These are phyloP conservation scores for Chrysophaeum taylorii DNA, from an alignment of 352 stramenopile genomes.

Conservation along the genomic window DNA sequence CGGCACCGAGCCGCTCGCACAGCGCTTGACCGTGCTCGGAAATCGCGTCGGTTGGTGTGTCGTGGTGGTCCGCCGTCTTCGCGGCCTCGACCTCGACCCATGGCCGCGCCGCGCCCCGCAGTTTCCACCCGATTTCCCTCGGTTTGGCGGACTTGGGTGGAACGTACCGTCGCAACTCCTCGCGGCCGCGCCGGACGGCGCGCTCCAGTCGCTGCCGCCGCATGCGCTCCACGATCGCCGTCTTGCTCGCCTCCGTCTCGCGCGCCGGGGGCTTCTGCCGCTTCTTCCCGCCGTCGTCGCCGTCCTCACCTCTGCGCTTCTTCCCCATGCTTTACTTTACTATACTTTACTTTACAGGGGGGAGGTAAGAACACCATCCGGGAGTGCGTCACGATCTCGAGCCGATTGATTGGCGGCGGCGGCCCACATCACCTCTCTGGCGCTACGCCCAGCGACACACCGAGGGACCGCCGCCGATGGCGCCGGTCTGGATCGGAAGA, in stretches of 20 bases:
- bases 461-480: too few species aligned
- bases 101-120: conserved; percentile 10
- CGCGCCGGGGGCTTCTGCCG: too few species aligned
- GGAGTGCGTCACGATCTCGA: too few species aligned
- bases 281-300: too few species aligned
- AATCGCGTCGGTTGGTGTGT: not conserved
- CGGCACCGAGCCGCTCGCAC: not conserved
- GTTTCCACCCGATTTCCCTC: not conserved
- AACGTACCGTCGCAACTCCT: not conserved
- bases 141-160: not conserved
- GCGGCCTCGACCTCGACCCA: conserved; percentile 11
- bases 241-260: not conserved
- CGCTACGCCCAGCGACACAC: too few species aligned
- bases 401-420: too few species aligned
- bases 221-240: not conserved
- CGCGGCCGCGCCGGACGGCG: not conserved
- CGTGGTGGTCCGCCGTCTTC: conserved; percentile 10
- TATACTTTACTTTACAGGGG: too few species aligned
- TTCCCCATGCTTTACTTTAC: too few species aligned
- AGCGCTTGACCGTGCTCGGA: not conserved
- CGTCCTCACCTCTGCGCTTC: too few species aligned
- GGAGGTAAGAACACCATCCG: too few species aligned
- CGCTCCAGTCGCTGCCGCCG: not conserved
- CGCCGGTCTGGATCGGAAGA: too few species aligned
- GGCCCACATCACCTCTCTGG: too few species aligned